phyloP scores from a whole-genome alignment of 768 basidiomycete genomes.

The Psilocybe sp. region DNA sequence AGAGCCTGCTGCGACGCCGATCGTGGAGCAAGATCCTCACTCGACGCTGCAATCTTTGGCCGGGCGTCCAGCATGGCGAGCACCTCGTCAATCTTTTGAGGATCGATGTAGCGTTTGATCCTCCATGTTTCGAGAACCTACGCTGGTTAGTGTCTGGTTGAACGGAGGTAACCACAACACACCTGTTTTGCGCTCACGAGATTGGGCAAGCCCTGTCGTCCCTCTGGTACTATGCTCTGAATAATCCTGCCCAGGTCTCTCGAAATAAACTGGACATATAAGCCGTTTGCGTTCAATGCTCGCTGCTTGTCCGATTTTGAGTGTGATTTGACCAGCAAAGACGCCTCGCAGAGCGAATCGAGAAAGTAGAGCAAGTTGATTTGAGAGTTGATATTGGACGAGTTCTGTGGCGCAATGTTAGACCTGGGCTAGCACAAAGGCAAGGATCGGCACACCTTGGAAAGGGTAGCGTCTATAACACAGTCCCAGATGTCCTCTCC shows the following conservation, averaged over 20 bases:
- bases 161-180: conserved; percentile 13
- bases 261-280: conserved; percentile 76
- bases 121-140: conserved; percentile 94
- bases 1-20: conserved; percentile 32
- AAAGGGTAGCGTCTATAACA: conserved; percentile 80
- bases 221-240: conserved; percentile 83
- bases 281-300: conserved; percentile 36
- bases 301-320: conserved; percentile 37
- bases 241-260: conserved; percentile 80
- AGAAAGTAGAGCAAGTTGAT: conserved; percentile 93
- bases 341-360: conserved; percentile 82
- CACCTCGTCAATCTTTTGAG: conserved; percentile 72
- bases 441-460: conserved; percentile 49
- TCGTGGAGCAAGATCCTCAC: conserved; percentile 20
- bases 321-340: conserved; percentile 63
- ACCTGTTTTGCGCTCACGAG: conserved; percentile 87
- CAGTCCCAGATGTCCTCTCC: conserved; percentile 96
- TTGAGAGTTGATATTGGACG: conserved; percentile 68
- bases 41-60: conserved; percentile 6
- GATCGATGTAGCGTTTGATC: conserved; percentile 79
- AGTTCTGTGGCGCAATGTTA: conserved; percentile 47
- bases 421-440: background rate
- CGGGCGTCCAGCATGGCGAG: conserved; percentile 55
- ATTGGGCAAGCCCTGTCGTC: conserved; percentile 85
- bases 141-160: background rate